phyloP scores from a whole-genome alignment of 164 flowering plant genomes.

The Berberis thunbergii region DNA sequence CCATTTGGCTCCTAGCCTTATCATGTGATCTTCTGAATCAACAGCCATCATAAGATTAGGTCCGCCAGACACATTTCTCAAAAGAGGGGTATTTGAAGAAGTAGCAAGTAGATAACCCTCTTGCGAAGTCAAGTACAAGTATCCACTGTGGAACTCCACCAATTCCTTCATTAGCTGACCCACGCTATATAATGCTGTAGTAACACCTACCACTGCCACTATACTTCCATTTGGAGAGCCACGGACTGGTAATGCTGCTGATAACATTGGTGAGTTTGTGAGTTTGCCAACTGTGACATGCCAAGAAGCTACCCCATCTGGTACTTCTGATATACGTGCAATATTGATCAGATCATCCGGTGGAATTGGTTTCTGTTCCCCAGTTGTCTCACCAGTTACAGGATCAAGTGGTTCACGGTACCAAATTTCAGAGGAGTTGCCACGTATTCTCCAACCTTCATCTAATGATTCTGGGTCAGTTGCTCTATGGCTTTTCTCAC shows the following conservation, averaged over 20 bases:
- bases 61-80: constrained; percentile 49
- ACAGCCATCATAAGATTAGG: constrained; percentile 71
- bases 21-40: constrained; percentile 58
- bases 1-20: constrained; percentile 75
- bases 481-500: constrained; percentile 10
- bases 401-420: constrained; percentile 81
- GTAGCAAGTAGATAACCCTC: constrained; percentile 92
- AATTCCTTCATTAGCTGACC: constrained; percentile 97
- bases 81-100: constrained; percentile 72
- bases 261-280: constrained; percentile 76
- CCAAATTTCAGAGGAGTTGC: constrained; percentile 74
- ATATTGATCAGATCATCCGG: constrained; percentile 87
- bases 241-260: constrained; percentile 88
- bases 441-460: constrained; percentile 48
- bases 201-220: constrained; percentile 93
- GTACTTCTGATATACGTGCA: constrained; percentile 74
- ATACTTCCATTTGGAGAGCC: constrained; percentile 60
- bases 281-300: constrained; percentile 90
- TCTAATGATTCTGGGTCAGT: constrained; percentile 26
- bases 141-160: constrained; percentile 80
- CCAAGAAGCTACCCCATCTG: constrained; percentile 92
- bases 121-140: constrained; percentile 85
- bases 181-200: constrained; percentile 82
- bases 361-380: constrained; percentile 48
- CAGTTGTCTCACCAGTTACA: constrained; percentile 57